Evolutionary conservation across 2,329 filamentous ascomycete species (phyloP).

Genomic region (Colletotrichum lini): DNA sequence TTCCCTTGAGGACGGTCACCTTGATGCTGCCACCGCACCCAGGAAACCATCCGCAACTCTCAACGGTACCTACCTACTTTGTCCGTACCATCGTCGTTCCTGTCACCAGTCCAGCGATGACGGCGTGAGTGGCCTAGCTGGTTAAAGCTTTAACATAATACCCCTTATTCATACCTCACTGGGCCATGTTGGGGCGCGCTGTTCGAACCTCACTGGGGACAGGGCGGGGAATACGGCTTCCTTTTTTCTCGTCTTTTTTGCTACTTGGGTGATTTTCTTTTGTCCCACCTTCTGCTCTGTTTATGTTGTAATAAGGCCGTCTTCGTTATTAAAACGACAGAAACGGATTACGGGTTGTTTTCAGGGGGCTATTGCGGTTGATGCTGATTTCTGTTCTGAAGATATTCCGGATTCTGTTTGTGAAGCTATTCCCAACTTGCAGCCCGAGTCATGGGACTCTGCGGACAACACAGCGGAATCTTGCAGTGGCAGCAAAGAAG

Average conservation of each 20-base stretch:
- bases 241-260: no score
- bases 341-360: no score
- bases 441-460: background rate
- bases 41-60: background rate
- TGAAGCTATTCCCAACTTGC: no score
- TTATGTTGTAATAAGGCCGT: no score
- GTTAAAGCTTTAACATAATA: background rate
- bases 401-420: no score
- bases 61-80: background rate
- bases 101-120: constrained; percentile 8
- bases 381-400: no score
- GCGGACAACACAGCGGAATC: background rate
- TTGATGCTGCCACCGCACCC: background rate
- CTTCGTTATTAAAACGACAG: no score
- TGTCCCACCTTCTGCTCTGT: no score
- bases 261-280: no score
- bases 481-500: background rate
- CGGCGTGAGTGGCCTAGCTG: constrained; percentile 2
- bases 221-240: background rate
- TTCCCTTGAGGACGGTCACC: background rate
- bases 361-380: no score
- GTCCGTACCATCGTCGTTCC: background rate
- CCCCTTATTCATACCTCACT: background rate
- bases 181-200: background rate
- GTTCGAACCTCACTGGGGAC: background rate